Evolutionary conservation across 2,329 filamentous ascomycete species (phyloP).

Genomic region (Colletotrichum aenigma): DNA sequence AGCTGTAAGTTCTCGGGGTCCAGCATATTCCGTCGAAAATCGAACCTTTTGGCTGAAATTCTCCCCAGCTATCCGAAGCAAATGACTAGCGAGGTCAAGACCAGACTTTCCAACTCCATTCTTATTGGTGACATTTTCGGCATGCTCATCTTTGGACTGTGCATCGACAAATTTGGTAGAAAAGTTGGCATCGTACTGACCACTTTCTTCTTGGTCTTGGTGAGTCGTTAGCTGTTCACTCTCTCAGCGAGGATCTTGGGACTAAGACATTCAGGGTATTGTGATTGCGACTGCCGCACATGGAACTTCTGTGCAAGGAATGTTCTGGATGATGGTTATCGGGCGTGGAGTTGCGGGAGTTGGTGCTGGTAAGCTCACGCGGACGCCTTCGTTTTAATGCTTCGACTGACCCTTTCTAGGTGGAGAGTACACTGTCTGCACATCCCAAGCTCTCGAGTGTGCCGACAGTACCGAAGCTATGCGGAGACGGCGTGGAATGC

Average conservation of each 20-base stretch:
- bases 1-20: constrained; percentile 20
- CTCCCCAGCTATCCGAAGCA: constrained; percentile 25
- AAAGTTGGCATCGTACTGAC: constrained; percentile 49
- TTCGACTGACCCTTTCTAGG: background rate
- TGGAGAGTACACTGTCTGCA: constrained; percentile 35
- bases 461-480: constrained; percentile 29
- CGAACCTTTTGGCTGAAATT: background rate
- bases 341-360: constrained; percentile 51
- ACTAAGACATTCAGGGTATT: constrained; percentile 29
- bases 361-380: constrained; percentile 38
- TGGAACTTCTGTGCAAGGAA: constrained; percentile 44
- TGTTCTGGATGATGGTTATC: constrained; percentile 57
- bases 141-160: constrained; percentile 42
- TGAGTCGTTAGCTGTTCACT: background rate
- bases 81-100: constrained; percentile 37
- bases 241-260: fast-evolving
- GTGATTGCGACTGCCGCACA: constrained; percentile 47
- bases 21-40: fast-evolving
- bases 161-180: constrained; percentile 49
- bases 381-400: background rate
- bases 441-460: constrained; percentile 29
- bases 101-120: constrained; percentile 42
- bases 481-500: constrained; percentile 30
- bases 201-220: constrained; percentile 47
- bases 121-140: constrained; percentile 46